Conservation (phyloP, 805 yeast genomes). For the Candida fluviatilis region DNA sequence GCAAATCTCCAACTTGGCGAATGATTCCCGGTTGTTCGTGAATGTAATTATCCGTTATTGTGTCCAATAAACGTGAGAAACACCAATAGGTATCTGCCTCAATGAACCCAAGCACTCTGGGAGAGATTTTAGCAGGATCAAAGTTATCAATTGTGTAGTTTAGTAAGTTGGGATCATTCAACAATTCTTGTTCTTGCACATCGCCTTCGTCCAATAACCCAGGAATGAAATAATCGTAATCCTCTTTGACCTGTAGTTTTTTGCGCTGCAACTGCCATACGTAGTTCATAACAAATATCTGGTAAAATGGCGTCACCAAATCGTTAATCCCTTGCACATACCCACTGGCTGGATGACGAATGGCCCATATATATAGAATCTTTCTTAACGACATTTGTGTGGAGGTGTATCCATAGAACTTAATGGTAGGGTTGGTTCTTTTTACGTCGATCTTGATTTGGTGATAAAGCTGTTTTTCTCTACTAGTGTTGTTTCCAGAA, state of each 20-base stretch:
- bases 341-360: conserved; percentile 96
- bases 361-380: conserved; percentile 88
- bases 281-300: conserved; percentile 74
- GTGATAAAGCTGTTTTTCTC: conserved; percentile 74
- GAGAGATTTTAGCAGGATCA: conserved; percentile 60
- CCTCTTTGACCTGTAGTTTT: conserved; percentile 12
- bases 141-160: conserved; percentile 45
- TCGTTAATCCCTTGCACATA: conserved; percentile 98
- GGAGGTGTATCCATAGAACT: conserved; percentile 60
- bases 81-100: conserved; percentile 99
- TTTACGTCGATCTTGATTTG: conserved; percentile 94
- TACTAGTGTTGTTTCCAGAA: conserved; percentile 30
- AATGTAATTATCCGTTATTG: conserved; percentile 93
- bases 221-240: conserved; percentile 27
- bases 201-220: conserved; percentile 26
- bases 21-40: conserved; percentile 98
- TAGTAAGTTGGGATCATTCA: conserved; percentile 20
- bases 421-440: conserved; percentile 83
- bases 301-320: conserved; percentile 87
- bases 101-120: conserved; percentile 57
- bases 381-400: conserved; percentile 80
- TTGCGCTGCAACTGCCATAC: conserved; percentile 37
- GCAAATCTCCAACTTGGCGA: conserved; percentile 80
- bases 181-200: conserved; percentile 21
- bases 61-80: conserved; percentile 82